Conservation (phyloP, 768 basidiomycete species). For the Imleria badia region DNA sequence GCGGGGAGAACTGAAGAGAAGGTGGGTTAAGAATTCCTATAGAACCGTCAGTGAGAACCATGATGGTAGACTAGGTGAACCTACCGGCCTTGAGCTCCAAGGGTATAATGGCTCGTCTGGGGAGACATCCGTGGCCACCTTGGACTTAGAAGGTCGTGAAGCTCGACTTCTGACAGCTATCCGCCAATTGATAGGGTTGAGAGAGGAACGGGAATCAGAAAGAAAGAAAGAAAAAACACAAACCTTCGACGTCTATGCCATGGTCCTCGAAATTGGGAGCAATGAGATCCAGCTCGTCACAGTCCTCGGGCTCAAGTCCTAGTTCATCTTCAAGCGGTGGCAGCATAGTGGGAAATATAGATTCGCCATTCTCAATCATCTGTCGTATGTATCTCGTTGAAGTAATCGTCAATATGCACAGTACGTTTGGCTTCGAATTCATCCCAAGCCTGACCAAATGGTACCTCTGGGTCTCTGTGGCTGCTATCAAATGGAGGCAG, state of each 20-base stretch:
- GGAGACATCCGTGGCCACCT: too few species aligned
- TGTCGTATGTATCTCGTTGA: slow-evolving; percentile 9
- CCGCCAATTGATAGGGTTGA: neutral
- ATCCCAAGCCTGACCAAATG: slow-evolving; percentile 5
- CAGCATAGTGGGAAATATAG: neutral
- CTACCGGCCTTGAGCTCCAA: slow-evolving; percentile 2
- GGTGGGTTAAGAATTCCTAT: slow-evolving; percentile 32
- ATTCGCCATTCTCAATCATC: neutral
- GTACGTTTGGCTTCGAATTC: slow-evolving; percentile 4
- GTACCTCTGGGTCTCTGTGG: neutral
- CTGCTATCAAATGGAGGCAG: too few species aligned
- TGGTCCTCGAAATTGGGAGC: too few species aligned
- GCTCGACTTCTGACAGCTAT: neutral
- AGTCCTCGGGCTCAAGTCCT: neutral
- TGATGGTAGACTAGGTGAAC: too few species aligned
- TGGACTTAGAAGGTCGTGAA: too few species aligned
- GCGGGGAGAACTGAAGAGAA: slow-evolving; percentile 33
- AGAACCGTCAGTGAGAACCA: neutral
- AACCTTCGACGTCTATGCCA: slow-evolving; percentile 4
- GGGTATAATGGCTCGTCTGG: slow-evolving; percentile 4
- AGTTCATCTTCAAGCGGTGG: slow-evolving; percentile 10
- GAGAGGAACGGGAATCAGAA: too few species aligned
- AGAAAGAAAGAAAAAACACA: neutral
- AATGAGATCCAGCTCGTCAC: too few species aligned
- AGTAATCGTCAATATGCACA: slow-evolving; percentile 3